These are phyloP conservation scores for Panicum hallii DNA, from an alignment of 202 grass and related monocot species.

Conservation along the genomic window DNA sequence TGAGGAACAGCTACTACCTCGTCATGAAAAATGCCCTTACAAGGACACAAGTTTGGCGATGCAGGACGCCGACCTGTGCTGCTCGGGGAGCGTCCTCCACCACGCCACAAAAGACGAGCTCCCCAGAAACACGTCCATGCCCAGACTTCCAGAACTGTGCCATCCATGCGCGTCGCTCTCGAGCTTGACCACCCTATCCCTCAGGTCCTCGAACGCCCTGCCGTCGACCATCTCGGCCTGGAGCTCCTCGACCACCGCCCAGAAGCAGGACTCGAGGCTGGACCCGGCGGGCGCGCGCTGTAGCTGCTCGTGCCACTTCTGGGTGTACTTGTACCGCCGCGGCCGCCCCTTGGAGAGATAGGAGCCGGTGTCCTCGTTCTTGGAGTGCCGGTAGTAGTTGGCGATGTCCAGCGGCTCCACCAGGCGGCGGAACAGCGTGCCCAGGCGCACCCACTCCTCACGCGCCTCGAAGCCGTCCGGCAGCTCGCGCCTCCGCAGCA, in stretches of 20 bases:
- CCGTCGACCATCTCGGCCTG: slow-evolving; percentile 65
- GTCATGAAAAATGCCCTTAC: background rate
- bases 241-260: slow-evolving; percentile 81
- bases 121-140: slow-evolving; percentile 71
- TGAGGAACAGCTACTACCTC: background rate
- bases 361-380: slow-evolving; percentile 91
- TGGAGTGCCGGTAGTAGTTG: slow-evolving; percentile 95
- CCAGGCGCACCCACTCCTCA: slow-evolving; percentile 78
- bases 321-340: slow-evolving; percentile 76
- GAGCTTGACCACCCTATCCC: slow-evolving; percentile 65
- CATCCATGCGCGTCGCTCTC: slow-evolving; percentile 69
- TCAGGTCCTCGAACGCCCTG: slow-evolving; percentile 61
- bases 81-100: slow-evolving; percentile 87
- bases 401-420: slow-evolving; percentile 98
- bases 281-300: slow-evolving; percentile 60
- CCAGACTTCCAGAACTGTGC: slow-evolving; percentile 65
- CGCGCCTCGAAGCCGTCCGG: slow-evolving; percentile 76
- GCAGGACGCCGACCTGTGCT: slow-evolving; percentile 66
- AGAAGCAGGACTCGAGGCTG: slow-evolving; percentile 76
- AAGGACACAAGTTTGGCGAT: slow-evolving; percentile 50
- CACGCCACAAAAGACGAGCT: slow-evolving; percentile 76
- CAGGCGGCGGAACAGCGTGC: slow-evolving; percentile 69
- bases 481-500: slow-evolving; percentile 80
- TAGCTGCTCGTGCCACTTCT: slow-evolving; percentile 83
- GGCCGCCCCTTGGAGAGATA: slow-evolving; percentile 87